These are phyloP conservation scores for Glycine latifolia DNA, from an alignment of 306 rosid genomes.

Conservation along the genomic window DNA sequence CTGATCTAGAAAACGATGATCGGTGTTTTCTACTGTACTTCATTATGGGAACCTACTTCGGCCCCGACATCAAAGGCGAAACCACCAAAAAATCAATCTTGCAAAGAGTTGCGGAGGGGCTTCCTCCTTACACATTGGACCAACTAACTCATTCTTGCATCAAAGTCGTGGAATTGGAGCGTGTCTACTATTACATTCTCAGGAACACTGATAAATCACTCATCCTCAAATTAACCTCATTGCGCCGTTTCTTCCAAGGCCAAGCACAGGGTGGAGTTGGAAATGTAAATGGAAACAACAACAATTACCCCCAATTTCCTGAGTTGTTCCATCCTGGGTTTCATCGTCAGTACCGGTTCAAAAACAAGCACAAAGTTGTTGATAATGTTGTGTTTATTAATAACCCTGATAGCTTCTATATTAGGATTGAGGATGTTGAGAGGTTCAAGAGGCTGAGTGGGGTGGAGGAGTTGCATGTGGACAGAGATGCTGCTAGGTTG, in stretches of 20 bases:
- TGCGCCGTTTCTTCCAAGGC: constrained; percentile 58
- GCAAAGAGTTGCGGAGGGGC: constrained; percentile 71
- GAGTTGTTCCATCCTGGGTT: constrained; percentile 64
- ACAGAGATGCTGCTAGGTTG: constrained; percentile 54
- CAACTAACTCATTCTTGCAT: constrained; percentile 58
- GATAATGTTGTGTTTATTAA: constrained; percentile 54
- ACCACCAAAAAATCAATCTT: constrained; percentile 55
- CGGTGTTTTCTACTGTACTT: constrained; percentile 62
- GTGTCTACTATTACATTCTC: constrained; percentile 56
- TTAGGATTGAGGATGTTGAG: constrained; percentile 60
- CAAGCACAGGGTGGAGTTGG: constrained; percentile 20
- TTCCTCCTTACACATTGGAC: constrained; percentile 64
- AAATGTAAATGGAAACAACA: not conserved
- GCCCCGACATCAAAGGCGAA: constrained; percentile 64
- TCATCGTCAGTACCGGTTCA: constrained; percentile 54
- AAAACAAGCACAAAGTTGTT: constrained; percentile 38
- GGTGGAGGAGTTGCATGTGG: constrained; percentile 59
- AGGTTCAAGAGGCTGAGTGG: constrained; percentile 79
- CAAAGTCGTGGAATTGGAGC: constrained; percentile 56
- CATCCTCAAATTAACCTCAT: constrained; percentile 36
- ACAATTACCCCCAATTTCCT: constrained; percentile 61
- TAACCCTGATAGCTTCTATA: constrained; percentile 50
- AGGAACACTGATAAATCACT: constrained; percentile 61
- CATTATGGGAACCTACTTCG: constrained; percentile 69
- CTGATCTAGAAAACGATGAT: constrained; percentile 46